Evolutionary conservation across 1,284 basidiomycete genomes (phyloP), one percentile per base, ranked within the genome.

Genomic region (Spongiforma sp.): DNA sequence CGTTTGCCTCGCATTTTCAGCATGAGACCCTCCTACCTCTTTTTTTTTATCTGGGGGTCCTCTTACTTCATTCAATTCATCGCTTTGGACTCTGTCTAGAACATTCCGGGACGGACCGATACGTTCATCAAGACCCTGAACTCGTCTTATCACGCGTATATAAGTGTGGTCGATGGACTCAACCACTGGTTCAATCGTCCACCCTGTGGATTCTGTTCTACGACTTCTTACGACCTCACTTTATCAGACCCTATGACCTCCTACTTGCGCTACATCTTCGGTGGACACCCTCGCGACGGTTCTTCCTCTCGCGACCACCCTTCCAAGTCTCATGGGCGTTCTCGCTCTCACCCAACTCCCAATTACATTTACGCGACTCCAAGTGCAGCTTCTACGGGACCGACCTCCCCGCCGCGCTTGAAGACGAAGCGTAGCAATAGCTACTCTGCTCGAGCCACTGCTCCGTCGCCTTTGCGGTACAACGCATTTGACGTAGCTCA

Each of bases 1-100:
- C n/a, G 58, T 53, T 32, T 53, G 62, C 46, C 48, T 59, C 58
- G 39, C 65, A 33, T 65, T 71, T 69, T 66, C 58, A 71, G 75
- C 65, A 62, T 48, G 58, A 36, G 30, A 66, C 65, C 65, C 62
- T 73, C 70, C 63, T 68, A 59, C 64, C 46, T 4, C 34, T 50
- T 69, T 72, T 77, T 75, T 77, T 69, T 72, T 77, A 78, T 77
- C 67, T 71, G 75, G 74, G 74, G 77, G 68, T 63, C n/a, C 65
- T 69, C 70, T 77, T 76, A 78, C 76, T 75, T 73, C 75, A 76
- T 74, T 73, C 75, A 76, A 71, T 65, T 41, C 57, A 60, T 67
- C 67, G 61, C 64, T 61, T 62, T 67, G 21, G 14, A 50, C 46
- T 62, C 64, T 62, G 68, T 59, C 71, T 72, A 67, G 75, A 76